Conservation (phyloP, 2,329 filamentous ascomycete species). For the Chaetomium strumarium region DNA sequence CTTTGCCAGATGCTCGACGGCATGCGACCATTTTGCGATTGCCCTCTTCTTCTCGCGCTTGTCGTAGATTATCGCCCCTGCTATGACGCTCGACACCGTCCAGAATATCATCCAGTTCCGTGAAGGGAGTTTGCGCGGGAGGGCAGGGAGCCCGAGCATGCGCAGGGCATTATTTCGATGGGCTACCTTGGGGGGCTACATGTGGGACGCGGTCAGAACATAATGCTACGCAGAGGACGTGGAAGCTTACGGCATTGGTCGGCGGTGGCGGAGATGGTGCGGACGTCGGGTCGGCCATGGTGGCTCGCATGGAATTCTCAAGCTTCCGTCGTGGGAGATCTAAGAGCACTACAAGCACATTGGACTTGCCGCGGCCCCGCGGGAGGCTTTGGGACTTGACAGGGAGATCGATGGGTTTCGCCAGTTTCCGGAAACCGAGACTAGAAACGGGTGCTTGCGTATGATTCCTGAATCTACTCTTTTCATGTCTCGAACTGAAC, state of each 20-base stretch:
- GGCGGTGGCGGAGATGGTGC: constrained; percentile 9
- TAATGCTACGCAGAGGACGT: background rate
- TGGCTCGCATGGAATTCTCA: constrained; percentile 8
- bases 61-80: constrained; percentile 82
- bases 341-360: constrained; percentile 19
- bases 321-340: constrained; percentile 8
- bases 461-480: background rate
- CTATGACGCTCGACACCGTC: constrained; percentile 68
- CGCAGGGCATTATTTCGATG: constrained; percentile 64
- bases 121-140: constrained; percentile 80
- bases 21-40: constrained; percentile 78
- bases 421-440: constrained; percentile 1
- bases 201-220: constrained; percentile 5
- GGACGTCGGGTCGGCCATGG: constrained; percentile 24
- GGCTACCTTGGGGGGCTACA: constrained; percentile 21
- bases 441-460: background rate
- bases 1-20: constrained; percentile 77
- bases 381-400: constrained; percentile 4
- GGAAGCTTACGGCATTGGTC: constrained; percentile 15
- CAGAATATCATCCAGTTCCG: constrained; percentile 98
- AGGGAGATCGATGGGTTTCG: constrained; percentile 8
- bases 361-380: constrained; percentile 10
- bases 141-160: constrained; percentile 78
- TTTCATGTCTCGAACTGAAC: background rate
- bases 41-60: constrained; percentile 80